Evolutionary conservation across 306 rosid genomes (phyloP).

Genomic region (Luffa aegyptiaca): DNA sequence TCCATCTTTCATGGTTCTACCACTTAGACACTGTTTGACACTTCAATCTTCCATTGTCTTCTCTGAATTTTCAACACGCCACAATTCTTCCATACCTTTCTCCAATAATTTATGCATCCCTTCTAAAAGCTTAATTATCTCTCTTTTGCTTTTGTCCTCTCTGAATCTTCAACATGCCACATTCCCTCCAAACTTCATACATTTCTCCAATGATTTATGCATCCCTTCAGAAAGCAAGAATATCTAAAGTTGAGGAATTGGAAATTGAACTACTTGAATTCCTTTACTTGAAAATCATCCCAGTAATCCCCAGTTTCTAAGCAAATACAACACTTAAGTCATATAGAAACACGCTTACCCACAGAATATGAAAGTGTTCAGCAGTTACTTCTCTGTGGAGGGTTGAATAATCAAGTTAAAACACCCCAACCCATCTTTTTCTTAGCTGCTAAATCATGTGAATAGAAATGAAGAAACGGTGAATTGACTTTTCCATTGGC

Average conservation of each 20-base stretch:
- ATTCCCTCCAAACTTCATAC: neutral
- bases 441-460: neutral
- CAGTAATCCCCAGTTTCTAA: neutral
- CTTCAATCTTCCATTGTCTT: neutral
- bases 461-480: neutral
- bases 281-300: neutral
- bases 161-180: neutral
- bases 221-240: neutral
- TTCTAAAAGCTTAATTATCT: neutral
- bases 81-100: neutral
- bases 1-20: neutral
- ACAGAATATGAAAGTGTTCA: neutral
- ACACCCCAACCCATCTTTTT: neutral
- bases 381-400: neutral
- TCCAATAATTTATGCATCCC: neutral
- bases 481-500: neutral
- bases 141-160: neutral
- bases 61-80: neutral
- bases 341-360: neutral
- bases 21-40: neutral
- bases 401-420: neutral
- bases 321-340: neutral
- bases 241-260: neutral
- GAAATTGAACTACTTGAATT: neutral
- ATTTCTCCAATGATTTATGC: neutral